phyloP scores from a whole-genome alignment of 768 basidiomycete genomes.

The Udeniomyces megalosporus region DNA sequence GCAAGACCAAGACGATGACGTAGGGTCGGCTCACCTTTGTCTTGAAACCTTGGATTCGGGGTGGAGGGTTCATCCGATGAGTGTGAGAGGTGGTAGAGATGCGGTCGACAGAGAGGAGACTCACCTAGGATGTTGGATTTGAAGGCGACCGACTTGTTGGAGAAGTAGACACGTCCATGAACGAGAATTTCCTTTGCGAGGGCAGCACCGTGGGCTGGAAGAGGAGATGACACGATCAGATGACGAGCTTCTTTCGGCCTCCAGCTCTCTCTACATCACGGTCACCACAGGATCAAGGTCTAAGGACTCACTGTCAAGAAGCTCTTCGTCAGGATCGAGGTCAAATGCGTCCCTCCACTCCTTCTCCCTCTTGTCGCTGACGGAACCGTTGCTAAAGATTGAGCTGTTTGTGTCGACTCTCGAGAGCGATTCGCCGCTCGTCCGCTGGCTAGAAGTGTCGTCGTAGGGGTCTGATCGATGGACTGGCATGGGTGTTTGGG shows the following conservation, averaged over 20 bases:
- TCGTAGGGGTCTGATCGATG: too few relatives aligned
- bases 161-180: constrained; percentile 20
- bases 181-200: constrained; percentile 20
- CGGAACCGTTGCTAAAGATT: too few relatives aligned
- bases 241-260: background rate
- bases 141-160: constrained; percentile 15
- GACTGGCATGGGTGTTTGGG: too few relatives aligned
- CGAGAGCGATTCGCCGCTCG: too few relatives aligned
- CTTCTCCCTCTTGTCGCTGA: constrained; percentile 16
- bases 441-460: too few relatives aligned
- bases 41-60: too few relatives aligned
- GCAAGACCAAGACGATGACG: background rate
- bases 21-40: constrained; percentile 20
- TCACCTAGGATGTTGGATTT: constrained; percentile 19
- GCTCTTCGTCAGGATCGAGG: constrained; percentile 13
- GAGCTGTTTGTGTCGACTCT: too few relatives aligned
- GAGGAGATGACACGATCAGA: background rate
- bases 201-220: constrained; percentile 18
- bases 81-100: too few relatives aligned
- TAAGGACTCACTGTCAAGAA: constrained; percentile 20
- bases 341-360: constrained; percentile 21
- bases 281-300: too few relatives aligned
- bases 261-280: too few relatives aligned
- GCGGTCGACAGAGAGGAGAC: too few relatives aligned
- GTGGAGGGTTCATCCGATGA: too few relatives aligned